Base-by-base conservation (phyloP, 805 yeast genomes). In the Cyberlindnera saturnus region DNA sequence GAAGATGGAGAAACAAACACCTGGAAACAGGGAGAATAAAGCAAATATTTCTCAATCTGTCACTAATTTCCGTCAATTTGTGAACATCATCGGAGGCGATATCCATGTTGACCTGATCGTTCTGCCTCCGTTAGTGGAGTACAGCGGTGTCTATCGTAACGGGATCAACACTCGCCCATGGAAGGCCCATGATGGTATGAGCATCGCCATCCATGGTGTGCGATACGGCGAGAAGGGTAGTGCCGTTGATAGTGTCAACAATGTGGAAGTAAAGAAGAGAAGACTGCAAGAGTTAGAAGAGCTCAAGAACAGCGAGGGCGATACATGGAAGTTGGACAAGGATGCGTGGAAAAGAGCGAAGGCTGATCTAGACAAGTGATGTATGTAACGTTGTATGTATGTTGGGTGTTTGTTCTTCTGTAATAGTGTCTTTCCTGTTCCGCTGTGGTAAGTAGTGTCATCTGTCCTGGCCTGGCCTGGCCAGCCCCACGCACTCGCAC, bases 131-230 rank as follows among this genome's bases (percentile, higher is more conserved):
- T 66, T 93, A 38, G 66, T 68, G n/a, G 47, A 55, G 31, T 91
- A 93, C 57, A 61, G 64, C 16, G 95, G 96, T 1, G 67, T 74
- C 32, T 81, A 62, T 56, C 73, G 85, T 38, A 71, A 85, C 61
- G 90, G 85, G 6, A 65, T 90, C 47, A 77, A 79, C 55, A 79
- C 96, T 1, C 73, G 97, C 40, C 62, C 77, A 4, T 91, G 98
- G 97, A 57, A 60, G 2, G 64, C 64, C 6, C 99, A 91, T 59
- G 87, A 85, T 57, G 99, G 99, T 1, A 73, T 81, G 36, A 83
- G 95, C 33, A 70, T 73, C 43, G 80, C 82, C 5, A 67, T 93
- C 3, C 76, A 74, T 49, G 60, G 64, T 7, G 62, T 69, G 13
- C 53, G 62, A 15, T 56, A 64, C 34, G 62, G 62, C 6, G 62